A percentile compares a stretch with the other conserved stretches of the same genome.
These are phyloP conservation scores for Bruguiera gymnorhiza DNA, from an alignment of 345 rosid species.

Conservation along the genomic window DNA sequence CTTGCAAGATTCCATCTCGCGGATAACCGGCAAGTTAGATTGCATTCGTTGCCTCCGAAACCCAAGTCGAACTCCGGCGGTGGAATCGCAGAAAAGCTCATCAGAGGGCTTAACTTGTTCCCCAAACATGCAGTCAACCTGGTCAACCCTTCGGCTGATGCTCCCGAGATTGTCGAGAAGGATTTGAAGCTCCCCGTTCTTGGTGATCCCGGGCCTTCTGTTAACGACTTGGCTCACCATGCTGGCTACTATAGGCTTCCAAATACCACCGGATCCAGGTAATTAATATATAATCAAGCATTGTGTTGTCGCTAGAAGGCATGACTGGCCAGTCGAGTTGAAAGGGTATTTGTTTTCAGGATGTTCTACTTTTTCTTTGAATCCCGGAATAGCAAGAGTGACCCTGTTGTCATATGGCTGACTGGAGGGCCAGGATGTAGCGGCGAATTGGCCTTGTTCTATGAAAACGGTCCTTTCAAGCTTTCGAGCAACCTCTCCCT, in stretches of 20 bases:
- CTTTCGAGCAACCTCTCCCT: conserved; percentile 59
- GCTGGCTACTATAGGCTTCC: conserved; percentile 3
- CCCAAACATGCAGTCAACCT: neutral
- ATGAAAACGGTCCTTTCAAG: conserved; percentile 83
- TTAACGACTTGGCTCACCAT: neutral
- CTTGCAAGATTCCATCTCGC: too few species aligned
- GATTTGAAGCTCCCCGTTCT: neutral
- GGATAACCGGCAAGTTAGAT: too few species aligned
- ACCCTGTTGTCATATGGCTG: conserved; percentile 89
- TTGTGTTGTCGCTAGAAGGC: neutral
- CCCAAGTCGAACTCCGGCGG: too few species aligned
- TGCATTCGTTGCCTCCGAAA: too few species aligned
- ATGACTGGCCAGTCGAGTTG: too few species aligned
- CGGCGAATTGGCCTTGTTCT: conserved; percentile 74
- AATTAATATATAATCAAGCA: neutral
- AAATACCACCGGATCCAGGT: neutral
- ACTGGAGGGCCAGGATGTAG: conserved; percentile 96
- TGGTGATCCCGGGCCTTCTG: conserved; percentile 1
- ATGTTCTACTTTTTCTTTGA: conserved; percentile 88
- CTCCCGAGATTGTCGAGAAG: neutral
- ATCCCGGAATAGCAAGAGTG: conserved; percentile 47
- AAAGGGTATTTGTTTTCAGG: conserved; percentile 29
- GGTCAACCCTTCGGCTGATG: neutral
- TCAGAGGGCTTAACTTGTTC: neutral
- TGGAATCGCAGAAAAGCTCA: neutral